Evolutionary conservation across 2,329 filamentous ascomycete species (phyloP).

Genomic region (Lasiodiplodia sp.): DNA sequence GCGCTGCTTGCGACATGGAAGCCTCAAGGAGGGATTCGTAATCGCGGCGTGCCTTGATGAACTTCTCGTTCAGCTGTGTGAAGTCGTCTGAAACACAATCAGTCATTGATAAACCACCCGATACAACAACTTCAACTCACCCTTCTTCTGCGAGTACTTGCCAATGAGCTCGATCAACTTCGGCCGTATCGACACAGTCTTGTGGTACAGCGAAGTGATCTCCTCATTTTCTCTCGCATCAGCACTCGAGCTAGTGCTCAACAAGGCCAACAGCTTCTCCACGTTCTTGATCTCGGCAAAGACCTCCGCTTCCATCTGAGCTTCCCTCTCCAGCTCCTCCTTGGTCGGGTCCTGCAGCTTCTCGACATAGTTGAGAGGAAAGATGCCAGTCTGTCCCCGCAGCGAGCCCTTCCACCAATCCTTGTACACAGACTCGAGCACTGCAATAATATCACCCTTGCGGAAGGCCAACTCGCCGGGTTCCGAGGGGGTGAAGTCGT

Average conservation of each 20-base stretch:
- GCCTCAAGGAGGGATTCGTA: conserved; percentile 96
- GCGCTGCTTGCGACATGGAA: conserved; percentile 93
- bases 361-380: conserved; percentile 98
- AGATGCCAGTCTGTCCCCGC: conserved; percentile 94
- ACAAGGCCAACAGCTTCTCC: conserved; percentile 81
- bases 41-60: conserved; percentile 96
- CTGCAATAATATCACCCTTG: conserved; percentile 96
- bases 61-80: conserved; percentile 97
- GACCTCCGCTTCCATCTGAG: conserved; percentile 88
- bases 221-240: conserved; percentile 95
- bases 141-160: conserved; percentile 99
- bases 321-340: conserved; percentile 92
- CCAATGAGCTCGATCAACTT: conserved; percentile 98
- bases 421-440: conserved; percentile 97
- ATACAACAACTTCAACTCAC: conserved; percentile 54
- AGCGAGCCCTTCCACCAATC: conserved; percentile 99
- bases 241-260: conserved; percentile 75
- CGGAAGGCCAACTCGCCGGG: conserved; percentile 94
- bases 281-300: conserved; percentile 80
- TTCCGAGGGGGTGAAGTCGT: conserved; percentile 93
- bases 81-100: conserved; percentile 78
- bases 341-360: conserved; percentile 94
- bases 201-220: conserved; percentile 89
- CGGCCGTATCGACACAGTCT: conserved; percentile 89
- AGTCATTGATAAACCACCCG: conserved; percentile 32